Base-by-base conservation (phyloP, 2,329 filamentous ascomycete genomes). In the Diaporthe velutina region DNA sequence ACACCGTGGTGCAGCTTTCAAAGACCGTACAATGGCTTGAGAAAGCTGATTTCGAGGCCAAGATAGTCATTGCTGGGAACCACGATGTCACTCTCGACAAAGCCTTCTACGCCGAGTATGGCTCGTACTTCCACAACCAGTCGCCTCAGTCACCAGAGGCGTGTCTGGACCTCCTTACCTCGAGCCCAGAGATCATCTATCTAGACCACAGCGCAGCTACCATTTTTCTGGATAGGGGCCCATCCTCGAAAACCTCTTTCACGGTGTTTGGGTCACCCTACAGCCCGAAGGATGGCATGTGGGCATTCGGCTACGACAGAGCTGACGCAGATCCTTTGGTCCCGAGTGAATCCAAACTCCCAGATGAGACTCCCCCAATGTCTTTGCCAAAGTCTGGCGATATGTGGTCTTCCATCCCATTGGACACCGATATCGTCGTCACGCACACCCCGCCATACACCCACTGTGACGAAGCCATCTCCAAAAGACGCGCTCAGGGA, bases 41-140 rank as follows among this genome's bases (percentile, higher is more conserved):
- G 77, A 88, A 88, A 71, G 88, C 91, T 4, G 87, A 91, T 67
- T 95, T 94, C 77, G 91, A 94, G 78, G 88, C 87, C 78, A 95
- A 94, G 80, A 90, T 95, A 77, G 88, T 95, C 52, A 83, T 95
- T 77, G 93, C 92, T 76, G 93, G 93, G 38, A 96, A 95, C 80
- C 94, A 95, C 82, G 94, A 95, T 80, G 86, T 94, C 67, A 93
- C 92, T 0, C 88, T 95, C 9, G 93, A 95, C 79, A 78, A 84
- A n/a, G 80, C 85, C 4, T 94, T 93, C 80, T 93, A 91, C 80
- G 78, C 83, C 12, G 81, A 88, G 54, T 86, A 91, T 78, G 88
- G 88, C 0, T 78, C 80, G 1, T 84, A 85, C 70, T 90, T 92
- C 79, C 90, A 92, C 79, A 91, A 90, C 78, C 87, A 90, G 68